Percentiles rank a stretch among this genome's conserved stretches.
Evolutionary conservation across 164 flowering plant species (phyloP).

Genomic region (Stephania japonica): DNA sequence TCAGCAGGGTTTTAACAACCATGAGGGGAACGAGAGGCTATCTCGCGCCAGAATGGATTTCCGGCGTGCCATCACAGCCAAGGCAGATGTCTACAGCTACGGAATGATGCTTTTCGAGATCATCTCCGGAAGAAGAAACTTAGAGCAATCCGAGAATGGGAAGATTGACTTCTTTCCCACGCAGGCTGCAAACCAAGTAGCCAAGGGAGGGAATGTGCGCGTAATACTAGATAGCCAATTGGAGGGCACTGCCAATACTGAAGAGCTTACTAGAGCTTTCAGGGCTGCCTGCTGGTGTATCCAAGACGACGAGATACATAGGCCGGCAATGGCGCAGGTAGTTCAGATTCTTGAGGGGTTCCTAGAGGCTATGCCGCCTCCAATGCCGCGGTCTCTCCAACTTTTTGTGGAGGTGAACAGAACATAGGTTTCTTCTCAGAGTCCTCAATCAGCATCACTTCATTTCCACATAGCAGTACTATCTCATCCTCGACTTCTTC

Average conservation of each 20-base stretch:
- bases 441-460: constrained; percentile 8
- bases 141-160: constrained; percentile 22
- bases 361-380: constrained; percentile 29
- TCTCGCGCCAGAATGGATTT: constrained; percentile 59
- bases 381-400: constrained; percentile 34
- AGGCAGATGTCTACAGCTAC: constrained; percentile 56
- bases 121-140: constrained; percentile 41
- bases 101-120: constrained; percentile 52
- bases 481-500: constrained; percentile 11
- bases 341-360: constrained; percentile 47
- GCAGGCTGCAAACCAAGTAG: constrained; percentile 27
- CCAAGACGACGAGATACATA: constrained; percentile 38
- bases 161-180: constrained; percentile 31
- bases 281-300: constrained; percentile 55
- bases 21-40: constrained; percentile 58
- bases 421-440: constrained; percentile 22
- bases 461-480: constrained; percentile 3
- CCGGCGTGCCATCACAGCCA: constrained; percentile 44
- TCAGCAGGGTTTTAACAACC: constrained; percentile 49
- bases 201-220: constrained; percentile 22
- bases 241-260: constrained; percentile 28
- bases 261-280: constrained; percentile 31
- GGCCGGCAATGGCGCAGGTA: constrained; percentile 48
- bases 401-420: constrained; percentile 15
- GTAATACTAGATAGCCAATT: constrained; percentile 28